phyloP scores from a whole-genome alignment of 768 basidiomycete species.

The Amyloporia xantha region DNA sequence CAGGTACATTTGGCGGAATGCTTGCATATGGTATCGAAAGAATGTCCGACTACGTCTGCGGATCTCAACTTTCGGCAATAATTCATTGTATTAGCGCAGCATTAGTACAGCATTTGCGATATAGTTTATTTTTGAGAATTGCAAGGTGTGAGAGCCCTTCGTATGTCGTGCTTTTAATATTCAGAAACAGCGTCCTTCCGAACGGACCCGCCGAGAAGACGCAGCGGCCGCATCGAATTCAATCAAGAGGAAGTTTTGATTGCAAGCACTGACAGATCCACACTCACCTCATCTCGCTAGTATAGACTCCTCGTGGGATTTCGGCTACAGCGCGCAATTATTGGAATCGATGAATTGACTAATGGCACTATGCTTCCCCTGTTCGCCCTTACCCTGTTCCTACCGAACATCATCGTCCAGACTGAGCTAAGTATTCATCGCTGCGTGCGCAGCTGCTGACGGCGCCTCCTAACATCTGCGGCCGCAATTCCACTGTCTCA shows the following conservation, averaged over 20 bases:
- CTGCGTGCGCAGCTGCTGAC: constrained; percentile 52
- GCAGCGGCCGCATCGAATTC: constrained; percentile 3
- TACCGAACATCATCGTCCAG: constrained; percentile 60
- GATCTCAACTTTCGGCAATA: neutral
- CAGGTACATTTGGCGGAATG: constrained; percentile 12
- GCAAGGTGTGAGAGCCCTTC: neutral
- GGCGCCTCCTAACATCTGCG: constrained; percentile 34
- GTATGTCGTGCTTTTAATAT: constrained; percentile 1
- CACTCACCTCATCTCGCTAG: constrained; percentile 4
- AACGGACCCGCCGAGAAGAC: constrained; percentile 5
- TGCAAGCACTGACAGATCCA: constrained; percentile 7
- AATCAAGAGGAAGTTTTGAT: constrained; percentile 3
- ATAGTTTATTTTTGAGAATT: constrained; percentile 6
- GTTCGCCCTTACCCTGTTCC: constrained; percentile 43
- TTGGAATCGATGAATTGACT: neutral
- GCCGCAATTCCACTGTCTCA: constrained; percentile 3
- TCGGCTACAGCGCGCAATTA: neutral
- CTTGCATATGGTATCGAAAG: constrained; percentile 11
- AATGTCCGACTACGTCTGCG: constrained; percentile 4
- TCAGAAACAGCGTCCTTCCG: constrained; percentile 10
- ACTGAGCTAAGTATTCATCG: constrained; percentile 48
- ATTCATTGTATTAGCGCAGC: neutral
- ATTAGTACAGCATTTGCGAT: constrained; percentile 4
- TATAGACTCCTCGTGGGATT: constrained; percentile 8
- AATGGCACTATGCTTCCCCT: constrained; percentile 22